Evolutionary conservation across 192 early-diverging fungal species (phyloP).

Genomic region (Coemansia sp.): DNA sequence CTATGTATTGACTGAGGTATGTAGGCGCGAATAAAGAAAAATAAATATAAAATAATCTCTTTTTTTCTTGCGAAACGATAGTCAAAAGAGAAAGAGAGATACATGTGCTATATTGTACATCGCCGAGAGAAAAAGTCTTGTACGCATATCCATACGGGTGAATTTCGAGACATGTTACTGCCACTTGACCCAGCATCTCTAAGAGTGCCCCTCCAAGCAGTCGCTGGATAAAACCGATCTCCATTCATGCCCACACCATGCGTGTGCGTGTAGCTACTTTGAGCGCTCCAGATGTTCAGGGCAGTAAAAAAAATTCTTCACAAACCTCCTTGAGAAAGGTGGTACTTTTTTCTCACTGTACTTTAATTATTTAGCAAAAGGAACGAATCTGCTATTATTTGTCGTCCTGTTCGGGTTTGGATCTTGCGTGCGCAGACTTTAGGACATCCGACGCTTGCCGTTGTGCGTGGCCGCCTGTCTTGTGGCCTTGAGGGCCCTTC

Average conservation of each 20-base stretch:
- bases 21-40: not conserved
- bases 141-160: not conserved
- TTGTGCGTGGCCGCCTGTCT: not conserved
- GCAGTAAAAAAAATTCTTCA: not conserved
- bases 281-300: not conserved
- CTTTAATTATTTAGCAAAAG: not conserved
- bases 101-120: not conserved
- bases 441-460: not conserved
- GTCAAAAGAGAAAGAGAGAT: not conserved
- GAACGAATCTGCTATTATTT: not conserved
- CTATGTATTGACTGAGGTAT: not conserved
- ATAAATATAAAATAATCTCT: not conserved
- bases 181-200: not conserved
- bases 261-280: not conserved
- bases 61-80: not conserved
- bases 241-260: not conserved
- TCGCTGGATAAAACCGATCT: not conserved
- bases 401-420: not conserved
- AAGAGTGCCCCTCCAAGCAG: not conserved
- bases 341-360: too few species aligned
- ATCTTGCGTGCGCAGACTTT: not conserved
- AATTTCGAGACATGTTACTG: constrained; percentile 8
- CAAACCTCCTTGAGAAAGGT: not conserved
- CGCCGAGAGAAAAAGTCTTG: not conserved
- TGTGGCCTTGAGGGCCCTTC: not conserved